Evolutionary conservation across 2,329 filamentous ascomycete genomes (phyloP), one percentile per base, ranked within the genome.

Genomic region (Ilyonectria destructans): DNA sequence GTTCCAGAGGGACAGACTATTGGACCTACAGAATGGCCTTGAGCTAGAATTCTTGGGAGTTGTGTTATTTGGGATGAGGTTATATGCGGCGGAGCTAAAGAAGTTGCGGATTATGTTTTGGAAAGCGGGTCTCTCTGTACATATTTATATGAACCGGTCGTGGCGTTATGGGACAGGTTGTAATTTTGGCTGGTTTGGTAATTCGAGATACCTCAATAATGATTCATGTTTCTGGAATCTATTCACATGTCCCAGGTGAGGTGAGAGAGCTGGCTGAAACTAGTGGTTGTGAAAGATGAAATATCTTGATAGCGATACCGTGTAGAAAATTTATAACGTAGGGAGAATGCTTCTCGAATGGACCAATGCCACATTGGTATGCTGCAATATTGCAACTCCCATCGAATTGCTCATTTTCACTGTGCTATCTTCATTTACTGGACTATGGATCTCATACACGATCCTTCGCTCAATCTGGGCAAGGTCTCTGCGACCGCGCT

Each of bases 11-110:
- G 85, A 1, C 78, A 86, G 71, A 86, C 79, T 3, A 87, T 90
- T 78, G 88, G 88, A 43, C 87, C 88, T 4, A 79, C 78, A 15
- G 76, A 75, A 13, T 88, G 86, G 86, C 82, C 81, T 43, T 87
- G 54, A 62, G 57, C 13, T 19, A 56, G 13, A 26, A 45, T 26
- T 19, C 40, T 45, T 46, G 40, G 49, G 37, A 35, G 17, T 35
- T 64, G 54, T 52, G 58, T 49, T 35, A 48, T 56, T 52, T 55
- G 60, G 49, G 31, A 35, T 40, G 37, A 66, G 35, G 26, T 29
- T 45, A 58, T 66, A 33, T 46, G 40, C 31, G 59, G 51, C 58
- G 69, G 71, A 67, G 68, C 58, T 63, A 68, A 46, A 66, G 60
- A 63, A 64, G 64, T 54, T 62, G 64, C 29, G 45, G 43, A 54